Base-by-base conservation (phyloP, 495 filamentous ascomycete genomes). In the Viridothelium virens region DNA sequence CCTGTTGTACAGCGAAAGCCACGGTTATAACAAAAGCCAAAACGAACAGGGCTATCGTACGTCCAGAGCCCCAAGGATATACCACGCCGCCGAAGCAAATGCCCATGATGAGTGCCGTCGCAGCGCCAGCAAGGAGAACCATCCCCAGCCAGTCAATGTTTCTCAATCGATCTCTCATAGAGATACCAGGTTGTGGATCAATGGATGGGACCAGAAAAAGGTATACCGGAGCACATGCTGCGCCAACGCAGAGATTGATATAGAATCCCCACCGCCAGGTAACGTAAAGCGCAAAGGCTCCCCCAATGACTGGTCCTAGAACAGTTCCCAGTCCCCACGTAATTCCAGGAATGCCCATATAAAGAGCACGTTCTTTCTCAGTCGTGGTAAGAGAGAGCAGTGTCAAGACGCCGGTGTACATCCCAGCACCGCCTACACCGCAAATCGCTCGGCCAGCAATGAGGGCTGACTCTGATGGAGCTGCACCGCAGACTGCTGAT, bases 231-330 rank as follows among this genome's bases (percentile, higher is more conserved):
- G 80, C 77, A 33, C 80, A 79, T 4, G 80, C 74, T 18, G 79
- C 89, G 53, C 90, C 89, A 62, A 92, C 53, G 14, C 75, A 78
- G 5, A 79, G 74, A 67, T 91, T 91, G 76, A 89, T 89, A 72
- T 85, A 91, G 76, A 94, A 92, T 70, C 89, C 92, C 70, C 90
- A 93, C 64, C 90, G 77, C 91, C 90, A 95, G 1, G 85, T 82
- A 10, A 85, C 74, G 16, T 81, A 64, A 31, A 74, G 66, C 9
- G 75, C 75, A 48, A 77, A 76, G 11, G 69, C 74, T 33, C 75
- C 75, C 25, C 75, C 75, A 41, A 77, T 67, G 38, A 77, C 61
- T 4, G 75, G 75, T 18, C 64, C 64, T 16, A 66, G 50, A 2
- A 61, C 39, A 14, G 64, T 56, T 2, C 64, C 64, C 33, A 46